Evolutionary conservation across 2,329 filamentous ascomycete genomes (phyloP).

Genomic region (Pseudogymnoascus sp.): DNA sequence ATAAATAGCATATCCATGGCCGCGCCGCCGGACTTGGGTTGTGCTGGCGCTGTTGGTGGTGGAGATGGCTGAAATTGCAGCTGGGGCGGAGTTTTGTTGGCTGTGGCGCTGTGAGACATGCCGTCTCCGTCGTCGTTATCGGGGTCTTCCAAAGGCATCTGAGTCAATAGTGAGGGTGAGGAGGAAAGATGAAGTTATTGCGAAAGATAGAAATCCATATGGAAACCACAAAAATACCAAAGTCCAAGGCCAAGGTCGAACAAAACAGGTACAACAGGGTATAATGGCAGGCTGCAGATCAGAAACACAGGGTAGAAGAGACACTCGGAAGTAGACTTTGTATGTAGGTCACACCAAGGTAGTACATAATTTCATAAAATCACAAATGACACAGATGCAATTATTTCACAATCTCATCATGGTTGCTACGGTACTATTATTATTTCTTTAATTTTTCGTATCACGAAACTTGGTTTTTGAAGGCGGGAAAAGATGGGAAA

Average conservation of each 20-base stretch:
- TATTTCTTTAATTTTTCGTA: background rate
- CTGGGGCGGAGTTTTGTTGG: background rate
- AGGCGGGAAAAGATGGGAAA: background rate
- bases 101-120: conserved; percentile 3
- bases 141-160: background rate
- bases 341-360: background rate
- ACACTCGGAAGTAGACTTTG: background rate
- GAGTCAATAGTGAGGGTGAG: background rate
- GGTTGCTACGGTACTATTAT: no score
- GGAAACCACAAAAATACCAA: background rate
- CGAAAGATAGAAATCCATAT: background rate
- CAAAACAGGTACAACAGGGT: conserved; percentile 5
- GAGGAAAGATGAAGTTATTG: background rate
- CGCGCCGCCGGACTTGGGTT: conserved; percentile 4
- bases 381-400: no score
- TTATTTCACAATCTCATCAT: background rate
- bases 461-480: background rate
- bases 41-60: background rate
- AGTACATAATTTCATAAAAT: background rate
- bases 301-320: background rate
- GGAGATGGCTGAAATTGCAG: background rate
- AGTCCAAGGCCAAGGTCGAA: background rate
- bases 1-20: conserved; percentile 4
- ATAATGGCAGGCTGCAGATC: background rate
- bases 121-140: conserved; percentile 4